These are phyloP conservation scores for Entomortierella chlamydospora DNA, from an alignment of 192 early-diverging fungal species.

Conservation along the genomic window DNA sequence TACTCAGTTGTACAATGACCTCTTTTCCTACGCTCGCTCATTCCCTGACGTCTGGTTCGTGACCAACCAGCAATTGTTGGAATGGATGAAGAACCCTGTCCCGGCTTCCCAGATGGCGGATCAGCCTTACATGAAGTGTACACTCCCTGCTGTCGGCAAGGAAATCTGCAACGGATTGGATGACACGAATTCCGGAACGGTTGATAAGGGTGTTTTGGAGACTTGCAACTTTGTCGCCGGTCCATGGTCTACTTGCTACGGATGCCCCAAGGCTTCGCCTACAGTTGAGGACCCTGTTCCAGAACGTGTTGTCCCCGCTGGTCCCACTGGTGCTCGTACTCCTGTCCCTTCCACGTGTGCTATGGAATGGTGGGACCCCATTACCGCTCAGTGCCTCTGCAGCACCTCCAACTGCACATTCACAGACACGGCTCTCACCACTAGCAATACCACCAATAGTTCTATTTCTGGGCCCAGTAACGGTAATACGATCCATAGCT, in stretches of 20 bases:
- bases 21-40: constrained; percentile 66
- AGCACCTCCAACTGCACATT: constrained; percentile 64
- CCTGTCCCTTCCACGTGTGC: constrained; percentile 71
- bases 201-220: constrained; percentile 53
- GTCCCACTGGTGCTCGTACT: constrained; percentile 50
- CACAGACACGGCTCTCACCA: constrained; percentile 57
- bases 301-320: constrained; percentile 29
- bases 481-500: too few relatives aligned
- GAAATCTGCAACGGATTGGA: constrained; percentile 82
- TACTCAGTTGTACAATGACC: constrained; percentile 49
- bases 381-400: constrained; percentile 71
- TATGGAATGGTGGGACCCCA: constrained; percentile 77
- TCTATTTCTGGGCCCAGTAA: too few relatives aligned
- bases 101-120: constrained; percentile 68
- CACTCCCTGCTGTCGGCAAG: constrained; percentile 63
- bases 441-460: constrained; percentile 5
- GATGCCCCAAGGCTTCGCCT: constrained; percentile 61
- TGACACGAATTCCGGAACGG: constrained; percentile 39
- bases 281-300: constrained; percentile 58
- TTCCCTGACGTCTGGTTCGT: constrained; percentile 81
- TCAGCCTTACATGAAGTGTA: constrained; percentile 76
- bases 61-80: constrained; percentile 72
- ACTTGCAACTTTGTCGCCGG: constrained; percentile 61
- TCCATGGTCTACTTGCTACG: constrained; percentile 66
- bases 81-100: constrained; percentile 86